phyloP scores from a whole-genome alignment of 148 eudicot genomes.

The Rhododendron williamsianum region DNA sequence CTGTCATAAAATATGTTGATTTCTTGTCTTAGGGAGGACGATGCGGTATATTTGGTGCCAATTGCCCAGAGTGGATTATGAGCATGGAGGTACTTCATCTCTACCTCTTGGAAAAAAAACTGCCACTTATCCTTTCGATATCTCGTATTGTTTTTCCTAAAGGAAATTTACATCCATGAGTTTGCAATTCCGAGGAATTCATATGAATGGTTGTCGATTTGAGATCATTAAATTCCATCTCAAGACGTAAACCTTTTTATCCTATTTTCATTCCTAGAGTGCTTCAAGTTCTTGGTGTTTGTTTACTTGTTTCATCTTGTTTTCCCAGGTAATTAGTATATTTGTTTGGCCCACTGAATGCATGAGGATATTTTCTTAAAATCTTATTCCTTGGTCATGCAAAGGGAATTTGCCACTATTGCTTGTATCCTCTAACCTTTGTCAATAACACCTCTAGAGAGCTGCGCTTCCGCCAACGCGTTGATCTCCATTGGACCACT shows the following conservation, averaged over 20 bases:
- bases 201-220: neutral
- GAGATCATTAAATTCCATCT: neutral
- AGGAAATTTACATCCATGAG: neutral
- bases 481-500: neutral
- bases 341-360: neutral
- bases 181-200: neutral
- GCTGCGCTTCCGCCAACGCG: neutral
- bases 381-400: neutral
- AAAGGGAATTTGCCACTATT: neutral
- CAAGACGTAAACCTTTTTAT: neutral
- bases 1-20: neutral
- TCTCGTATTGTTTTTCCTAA: neutral
- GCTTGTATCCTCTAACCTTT: neutral
- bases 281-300: neutral
- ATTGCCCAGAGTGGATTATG: slow-evolving; percentile 81
- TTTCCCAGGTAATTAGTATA: neutral
- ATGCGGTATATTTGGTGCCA: slow-evolving; percentile 91
- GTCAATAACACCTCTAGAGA: neutral
- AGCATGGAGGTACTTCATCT: slow-evolving; percentile 81
- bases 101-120: neutral
- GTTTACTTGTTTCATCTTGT: slow-evolving; percentile 7
- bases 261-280: neutral
- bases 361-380: neutral
- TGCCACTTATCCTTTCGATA: neutral
- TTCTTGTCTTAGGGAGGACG: slow-evolving; percentile 67